phyloP scores from a whole-genome alignment of 2,329 filamentous ascomycete species.

The Verticillium tricorpus region DNA sequence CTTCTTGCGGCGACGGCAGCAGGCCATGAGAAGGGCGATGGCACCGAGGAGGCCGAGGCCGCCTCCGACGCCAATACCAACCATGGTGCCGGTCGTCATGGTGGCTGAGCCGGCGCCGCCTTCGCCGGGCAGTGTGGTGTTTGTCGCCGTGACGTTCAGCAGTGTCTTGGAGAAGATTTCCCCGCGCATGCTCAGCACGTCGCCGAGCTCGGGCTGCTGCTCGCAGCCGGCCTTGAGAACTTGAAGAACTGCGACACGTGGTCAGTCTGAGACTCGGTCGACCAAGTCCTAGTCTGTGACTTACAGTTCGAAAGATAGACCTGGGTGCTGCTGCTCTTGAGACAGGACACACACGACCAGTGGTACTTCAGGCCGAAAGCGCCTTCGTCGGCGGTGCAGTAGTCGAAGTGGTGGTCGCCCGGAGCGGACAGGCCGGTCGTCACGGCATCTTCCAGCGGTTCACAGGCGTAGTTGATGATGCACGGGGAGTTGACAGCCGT shows the following conservation, averaged over 20 bases:
- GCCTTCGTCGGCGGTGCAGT: conserved; percentile 34
- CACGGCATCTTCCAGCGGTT: conserved; percentile 32
- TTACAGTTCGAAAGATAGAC: conserved; percentile 45
- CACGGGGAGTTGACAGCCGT: conserved; percentile 35
- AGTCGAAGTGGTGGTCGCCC: conserved; percentile 26
- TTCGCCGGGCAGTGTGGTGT: conserved; percentile 17
- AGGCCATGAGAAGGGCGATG: conserved; percentile 38
- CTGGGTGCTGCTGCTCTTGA: conserved; percentile 34
- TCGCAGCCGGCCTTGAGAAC: conserved; percentile 43
- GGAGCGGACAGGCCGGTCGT: conserved; percentile 23
- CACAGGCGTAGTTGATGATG: conserved; percentile 35
- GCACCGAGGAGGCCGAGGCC: conserved; percentile 36
- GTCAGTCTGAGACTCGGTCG: conserved; percentile 5
- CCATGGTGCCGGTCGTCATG: conserved; percentile 45
- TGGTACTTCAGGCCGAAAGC: conserved; percentile 25
- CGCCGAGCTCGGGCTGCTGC: conserved; percentile 35
- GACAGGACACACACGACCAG: conserved; percentile 36
- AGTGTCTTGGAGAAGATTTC: conserved; percentile 32
- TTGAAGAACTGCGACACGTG: conserved; percentile 33
- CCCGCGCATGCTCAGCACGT: conserved; percentile 31
- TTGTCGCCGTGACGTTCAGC: conserved; percentile 35
- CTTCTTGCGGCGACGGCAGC: conserved; percentile 40
- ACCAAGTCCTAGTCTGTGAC: conserved; percentile 10
- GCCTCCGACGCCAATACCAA: conserved; percentile 47
- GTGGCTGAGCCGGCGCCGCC: conserved; percentile 20